phyloP scores from a whole-genome alignment of 192 early-diverging fungal genomes.

The Umbelopsis ramanniana region DNA sequence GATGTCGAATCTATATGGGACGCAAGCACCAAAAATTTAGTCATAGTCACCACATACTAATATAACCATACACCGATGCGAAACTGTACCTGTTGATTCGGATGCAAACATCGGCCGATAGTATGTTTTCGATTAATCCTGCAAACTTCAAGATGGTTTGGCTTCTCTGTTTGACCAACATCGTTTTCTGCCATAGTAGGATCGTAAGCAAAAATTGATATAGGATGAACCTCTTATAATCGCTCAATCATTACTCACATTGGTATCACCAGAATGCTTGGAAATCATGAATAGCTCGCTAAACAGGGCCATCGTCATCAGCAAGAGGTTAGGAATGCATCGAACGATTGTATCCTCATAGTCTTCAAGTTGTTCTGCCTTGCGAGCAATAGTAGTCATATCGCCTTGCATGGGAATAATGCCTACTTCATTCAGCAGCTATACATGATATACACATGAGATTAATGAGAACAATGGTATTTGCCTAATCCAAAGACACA shows the following conservation, averaged over 20 bases:
- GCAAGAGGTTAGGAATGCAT: slow-evolving; percentile 8
- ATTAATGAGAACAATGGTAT: not conserved
- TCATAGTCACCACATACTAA: too few species aligned
- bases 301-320: not conserved
- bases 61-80: too few species aligned
- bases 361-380: slow-evolving; percentile 14
- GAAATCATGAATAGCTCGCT: slow-evolving; percentile 2
- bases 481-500: not conserved
- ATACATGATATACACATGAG: not conserved
- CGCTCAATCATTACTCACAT: not conserved
- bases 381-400: not conserved
- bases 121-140: slow-evolving; percentile 1
- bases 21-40: not conserved
- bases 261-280: not conserved
- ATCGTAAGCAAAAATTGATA: not conserved
- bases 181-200: not conserved
- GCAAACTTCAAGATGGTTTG: not conserved
- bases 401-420: slow-evolving; percentile 10
- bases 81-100: not conserved
- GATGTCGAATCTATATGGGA: not conserved
- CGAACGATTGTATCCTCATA: slow-evolving; percentile 10
- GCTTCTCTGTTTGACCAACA: slow-evolving; percentile 1
- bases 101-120: slow-evolving; percentile 9
- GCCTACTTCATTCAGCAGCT: not conserved
- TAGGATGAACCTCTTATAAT: not conserved